These are phyloP conservation scores for Sclerotinia spermophila DNA, from an alignment of 2,329 filamentous ascomycete species.

Conservation along the genomic window DNA sequence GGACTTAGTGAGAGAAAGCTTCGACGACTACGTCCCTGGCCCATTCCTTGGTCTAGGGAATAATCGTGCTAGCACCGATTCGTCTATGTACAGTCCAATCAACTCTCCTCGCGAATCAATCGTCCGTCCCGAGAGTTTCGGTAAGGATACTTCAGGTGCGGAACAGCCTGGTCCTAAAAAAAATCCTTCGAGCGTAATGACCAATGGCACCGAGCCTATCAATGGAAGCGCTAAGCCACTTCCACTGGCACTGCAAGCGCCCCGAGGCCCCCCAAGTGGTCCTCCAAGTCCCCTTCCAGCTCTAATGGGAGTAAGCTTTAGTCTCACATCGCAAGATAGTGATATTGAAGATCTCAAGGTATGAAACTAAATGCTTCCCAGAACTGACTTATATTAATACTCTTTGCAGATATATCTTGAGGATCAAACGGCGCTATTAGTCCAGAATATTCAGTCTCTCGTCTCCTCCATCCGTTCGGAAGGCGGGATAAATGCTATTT, in stretches of 20 bases:
- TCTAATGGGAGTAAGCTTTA: slow-evolving; percentile 41
- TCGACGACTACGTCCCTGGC: slow-evolving; percentile 38
- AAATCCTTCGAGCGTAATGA: neutral
- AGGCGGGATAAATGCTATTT: slow-evolving; percentile 60
- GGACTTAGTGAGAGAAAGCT: neutral
- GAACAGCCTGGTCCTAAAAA: neutral
- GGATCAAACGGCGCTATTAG: slow-evolving; percentile 74
- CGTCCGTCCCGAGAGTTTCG: neutral
- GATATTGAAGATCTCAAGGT: slow-evolving; percentile 61
- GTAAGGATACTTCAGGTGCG: neutral
- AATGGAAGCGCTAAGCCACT: slow-evolving; percentile 35
- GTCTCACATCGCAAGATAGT: slow-evolving; percentile 41
- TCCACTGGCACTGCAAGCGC: slow-evolving; percentile 9
- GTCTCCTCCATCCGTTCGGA: slow-evolving; percentile 68
- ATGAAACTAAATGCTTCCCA: slow-evolving; percentile 25
- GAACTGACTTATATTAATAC: slow-evolving; percentile 26
- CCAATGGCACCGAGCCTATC: slow-evolving; percentile 13
- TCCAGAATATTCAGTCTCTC: slow-evolving; percentile 78
- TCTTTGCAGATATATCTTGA: slow-evolving; percentile 66
- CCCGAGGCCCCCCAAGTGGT: slow-evolving; percentile 13
- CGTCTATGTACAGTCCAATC: slow-evolving; percentile 71
- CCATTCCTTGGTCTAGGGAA: slow-evolving; percentile 56
- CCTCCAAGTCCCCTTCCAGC: slow-evolving; percentile 20
- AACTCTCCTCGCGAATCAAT: slow-evolving; percentile 62
- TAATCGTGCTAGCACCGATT: slow-evolving; percentile 59